Evolutionary conservation across 495 filamentous ascomycete genomes (phyloP).

Genomic region (Cryomyces minteri): DNA sequence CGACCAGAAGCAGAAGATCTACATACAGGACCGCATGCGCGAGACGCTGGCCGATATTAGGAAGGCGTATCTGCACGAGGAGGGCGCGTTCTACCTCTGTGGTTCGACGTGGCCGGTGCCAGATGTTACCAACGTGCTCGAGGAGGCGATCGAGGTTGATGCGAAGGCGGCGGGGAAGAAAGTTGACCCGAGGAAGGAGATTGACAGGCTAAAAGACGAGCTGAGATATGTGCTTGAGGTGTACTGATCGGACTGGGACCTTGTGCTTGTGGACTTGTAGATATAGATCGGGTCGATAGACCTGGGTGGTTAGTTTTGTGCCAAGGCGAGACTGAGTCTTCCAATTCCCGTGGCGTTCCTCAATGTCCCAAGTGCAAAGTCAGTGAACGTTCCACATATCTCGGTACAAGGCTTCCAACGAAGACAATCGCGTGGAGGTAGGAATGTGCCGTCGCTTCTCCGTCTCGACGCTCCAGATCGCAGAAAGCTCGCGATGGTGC

Average conservation of each 20-base stretch:
- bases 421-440: no score
- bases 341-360: no score
- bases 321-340: no score
- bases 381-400: no score
- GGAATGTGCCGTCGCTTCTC: no score
- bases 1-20: conserved; percentile 96
- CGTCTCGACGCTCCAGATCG: no score
- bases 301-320: no score
- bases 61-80: conserved; percentile 71
- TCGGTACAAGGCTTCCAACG: no score
- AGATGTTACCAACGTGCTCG: conserved; percentile 85
- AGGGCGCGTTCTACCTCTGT: conserved; percentile 90
- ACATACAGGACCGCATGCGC: conserved; percentile 97
- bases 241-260: conserved; percentile 29
- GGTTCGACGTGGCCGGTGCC: conserved; percentile 98
- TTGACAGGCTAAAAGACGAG: conserved; percentile 89
- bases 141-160: conserved; percentile 77
- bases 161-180: conserved; percentile 38
- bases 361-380: no score
- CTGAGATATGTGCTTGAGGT: conserved; percentile 91
- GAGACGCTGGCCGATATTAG: conserved; percentile 72
- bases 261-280: no score
- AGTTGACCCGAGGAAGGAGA: conserved; percentile 79
- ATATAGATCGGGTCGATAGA: no score
- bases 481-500: no score